Evolutionary conservation across 2,329 filamentous ascomycete species (phyloP).

Genomic region (Diaporthe longicolla): DNA sequence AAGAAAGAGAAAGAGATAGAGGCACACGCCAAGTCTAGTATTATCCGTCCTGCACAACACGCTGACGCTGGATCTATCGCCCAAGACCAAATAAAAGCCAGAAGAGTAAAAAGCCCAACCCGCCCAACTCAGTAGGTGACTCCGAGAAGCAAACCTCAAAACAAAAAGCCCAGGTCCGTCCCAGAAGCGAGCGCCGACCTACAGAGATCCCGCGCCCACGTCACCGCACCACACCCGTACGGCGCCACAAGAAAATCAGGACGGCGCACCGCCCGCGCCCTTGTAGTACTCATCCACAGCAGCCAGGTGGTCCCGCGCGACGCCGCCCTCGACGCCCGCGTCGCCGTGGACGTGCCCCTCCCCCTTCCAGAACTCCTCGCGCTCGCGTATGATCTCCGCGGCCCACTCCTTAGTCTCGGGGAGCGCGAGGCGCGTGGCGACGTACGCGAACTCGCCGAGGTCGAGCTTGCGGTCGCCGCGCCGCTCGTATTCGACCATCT

Average conservation of each 20-base stretch:
- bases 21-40: not conserved
- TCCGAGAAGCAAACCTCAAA: not conserved
- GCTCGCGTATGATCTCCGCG: constrained; percentile 80
- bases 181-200: too few species aligned
- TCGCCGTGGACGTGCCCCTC: constrained; percentile 64
- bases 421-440: constrained; percentile 79
- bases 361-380: constrained; percentile 78
- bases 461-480: constrained; percentile 75
- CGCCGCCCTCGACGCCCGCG: constrained; percentile 56
- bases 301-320: constrained; percentile 54
- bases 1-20: too few species aligned
- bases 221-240: too few species aligned
- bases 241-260: too few species aligned
- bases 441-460: constrained; percentile 88
- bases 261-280: constrained; percentile 41
- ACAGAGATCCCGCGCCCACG: not conserved
- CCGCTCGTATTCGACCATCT: constrained; percentile 98
- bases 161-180: not conserved
- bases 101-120: not conserved
- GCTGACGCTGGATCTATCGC: not conserved
- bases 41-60: not conserved
- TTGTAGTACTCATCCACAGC: constrained; percentile 67
- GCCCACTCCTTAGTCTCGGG: constrained; percentile 88
- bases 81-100: not conserved
- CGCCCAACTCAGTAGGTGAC: not conserved